These are phyloP conservation scores for Ophiostoma quercus DNA, from an alignment of 2,329 filamentous ascomycete genomes.

Conservation along the genomic window DNA sequence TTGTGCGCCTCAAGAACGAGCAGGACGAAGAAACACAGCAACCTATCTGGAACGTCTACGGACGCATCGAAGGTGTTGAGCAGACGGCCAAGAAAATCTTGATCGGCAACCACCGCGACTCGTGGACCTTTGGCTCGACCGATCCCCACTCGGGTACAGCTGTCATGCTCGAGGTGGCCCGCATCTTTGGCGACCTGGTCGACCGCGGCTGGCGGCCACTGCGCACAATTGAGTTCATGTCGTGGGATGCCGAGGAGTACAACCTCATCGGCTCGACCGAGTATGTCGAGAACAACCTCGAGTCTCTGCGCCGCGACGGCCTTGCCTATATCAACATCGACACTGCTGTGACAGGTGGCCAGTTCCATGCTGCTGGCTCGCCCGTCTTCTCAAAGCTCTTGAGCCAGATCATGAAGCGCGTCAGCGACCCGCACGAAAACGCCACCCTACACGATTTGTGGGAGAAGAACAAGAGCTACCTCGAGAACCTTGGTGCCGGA, in stretches of 20 bases:
- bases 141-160: conserved; percentile 86
- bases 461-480: conserved; percentile 55
- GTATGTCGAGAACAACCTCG: conserved; percentile 80
- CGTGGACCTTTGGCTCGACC: conserved; percentile 82
- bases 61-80: conserved; percentile 77
- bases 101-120: conserved; percentile 88
- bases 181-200: conserved; percentile 75
- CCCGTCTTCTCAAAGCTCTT: conserved; percentile 73
- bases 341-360: conserved; percentile 67
- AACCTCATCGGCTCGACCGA: conserved; percentile 93
- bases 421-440: conserved; percentile 67
- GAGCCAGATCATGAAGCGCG: conserved; percentile 65
- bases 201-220: conserved; percentile 79
- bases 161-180: conserved; percentile 81
- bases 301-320: conserved; percentile 65
- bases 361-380: conserved; percentile 73
- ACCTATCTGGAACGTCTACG: conserved; percentile 88
- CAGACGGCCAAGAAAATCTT: conserved; percentile 77
- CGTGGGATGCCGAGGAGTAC: conserved; percentile 92
- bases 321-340: conserved; percentile 91
- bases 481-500: conserved; percentile 66
- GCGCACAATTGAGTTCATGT: conserved; percentile 93
- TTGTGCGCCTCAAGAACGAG: conserved; percentile 75
- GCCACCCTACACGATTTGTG: conserved; percentile 69
- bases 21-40: conserved; percentile 80